These are phyloP conservation scores for Naganishia randhawae DNA, from an alignment of 768 basidiomycete species.

Conservation along the genomic window DNA sequence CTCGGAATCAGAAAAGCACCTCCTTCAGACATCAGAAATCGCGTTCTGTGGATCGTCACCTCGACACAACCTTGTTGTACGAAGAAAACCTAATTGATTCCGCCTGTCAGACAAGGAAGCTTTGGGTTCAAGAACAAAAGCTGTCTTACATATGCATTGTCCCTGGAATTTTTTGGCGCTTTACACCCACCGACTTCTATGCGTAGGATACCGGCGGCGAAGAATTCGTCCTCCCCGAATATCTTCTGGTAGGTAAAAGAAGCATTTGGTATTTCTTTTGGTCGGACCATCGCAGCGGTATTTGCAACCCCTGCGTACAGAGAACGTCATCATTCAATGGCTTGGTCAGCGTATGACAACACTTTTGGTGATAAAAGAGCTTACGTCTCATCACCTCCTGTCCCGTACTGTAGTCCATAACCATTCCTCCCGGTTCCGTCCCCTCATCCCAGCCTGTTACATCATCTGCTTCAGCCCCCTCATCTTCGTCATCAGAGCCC, in stretches of 20 bases:
- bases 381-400: conserved; percentile 38
- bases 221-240: conserved; percentile 83
- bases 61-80: conserved; percentile 85
- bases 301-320: conserved; percentile 73
- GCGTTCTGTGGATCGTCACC: conserved; percentile 74
- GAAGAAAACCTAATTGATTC: conserved; percentile 61
- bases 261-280: conserved; percentile 60
- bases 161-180: conserved; percentile 80
- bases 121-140: background rate
- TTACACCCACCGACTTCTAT: conserved; percentile 78
- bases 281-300: conserved; percentile 65
- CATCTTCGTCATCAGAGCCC: conserved; percentile 25
- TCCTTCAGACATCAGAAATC: conserved; percentile 71
- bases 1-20: conserved; percentile 87
- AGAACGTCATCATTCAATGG: background rate
- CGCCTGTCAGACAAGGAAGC: background rate
- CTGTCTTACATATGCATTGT: conserved; percentile 82
- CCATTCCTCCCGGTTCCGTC: conserved; percentile 64
- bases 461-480: conserved; percentile 24
- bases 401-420: conserved; percentile 64
- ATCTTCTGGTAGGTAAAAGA: conserved; percentile 85
- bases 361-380: background rate
- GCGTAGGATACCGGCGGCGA: conserved; percentile 81
- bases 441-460: conserved; percentile 80
- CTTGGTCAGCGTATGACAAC: background rate